Conservation (phyloP, 2,329 filamentous ascomycete species). For the Chaetomium olivaceum region DNA sequence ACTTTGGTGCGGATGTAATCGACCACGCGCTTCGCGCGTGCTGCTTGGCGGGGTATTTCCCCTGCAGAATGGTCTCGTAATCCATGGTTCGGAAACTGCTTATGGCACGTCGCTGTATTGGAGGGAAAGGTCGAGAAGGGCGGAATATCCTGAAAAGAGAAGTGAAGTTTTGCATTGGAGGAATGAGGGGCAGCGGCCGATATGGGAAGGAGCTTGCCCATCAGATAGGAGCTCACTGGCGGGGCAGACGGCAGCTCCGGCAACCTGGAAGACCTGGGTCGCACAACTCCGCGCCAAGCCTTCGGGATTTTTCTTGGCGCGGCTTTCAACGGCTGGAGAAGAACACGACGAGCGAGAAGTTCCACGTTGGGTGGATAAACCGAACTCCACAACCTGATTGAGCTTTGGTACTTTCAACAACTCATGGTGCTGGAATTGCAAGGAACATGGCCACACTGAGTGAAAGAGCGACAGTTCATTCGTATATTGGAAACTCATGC, state of each 20-base stretch:
- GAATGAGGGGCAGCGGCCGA: constrained; percentile 1
- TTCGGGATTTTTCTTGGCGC: not conserved
- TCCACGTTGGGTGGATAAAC: not conserved
- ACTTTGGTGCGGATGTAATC: constrained; percentile 70
- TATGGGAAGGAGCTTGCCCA: constrained; percentile 4
- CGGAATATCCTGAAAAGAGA: not conserved
- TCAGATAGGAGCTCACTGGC: not conserved
- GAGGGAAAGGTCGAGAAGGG: not conserved
- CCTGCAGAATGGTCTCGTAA: constrained; percentile 56
- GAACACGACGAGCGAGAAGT: not conserved
- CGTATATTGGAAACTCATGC: not conserved
- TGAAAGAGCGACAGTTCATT: not conserved
- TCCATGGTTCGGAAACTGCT: constrained; percentile 25
- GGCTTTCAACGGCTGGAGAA: constrained; percentile 5
- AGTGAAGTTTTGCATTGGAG: not conserved
- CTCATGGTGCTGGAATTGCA: not conserved
- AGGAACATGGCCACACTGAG: not conserved
- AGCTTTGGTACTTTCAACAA: too few relatives aligned
- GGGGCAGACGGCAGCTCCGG: constrained; percentile 9
- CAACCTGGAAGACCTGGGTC: not conserved
- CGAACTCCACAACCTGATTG: not conserved
- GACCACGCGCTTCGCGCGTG: constrained; percentile 85
- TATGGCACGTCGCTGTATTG: constrained; percentile 17
- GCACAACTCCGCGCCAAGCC: not conserved
- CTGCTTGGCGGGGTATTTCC: constrained; percentile 78